These are phyloP conservation scores for Suillus cothurnatus DNA, from an alignment of 768 basidiomycete species.

Conservation along the genomic window DNA sequence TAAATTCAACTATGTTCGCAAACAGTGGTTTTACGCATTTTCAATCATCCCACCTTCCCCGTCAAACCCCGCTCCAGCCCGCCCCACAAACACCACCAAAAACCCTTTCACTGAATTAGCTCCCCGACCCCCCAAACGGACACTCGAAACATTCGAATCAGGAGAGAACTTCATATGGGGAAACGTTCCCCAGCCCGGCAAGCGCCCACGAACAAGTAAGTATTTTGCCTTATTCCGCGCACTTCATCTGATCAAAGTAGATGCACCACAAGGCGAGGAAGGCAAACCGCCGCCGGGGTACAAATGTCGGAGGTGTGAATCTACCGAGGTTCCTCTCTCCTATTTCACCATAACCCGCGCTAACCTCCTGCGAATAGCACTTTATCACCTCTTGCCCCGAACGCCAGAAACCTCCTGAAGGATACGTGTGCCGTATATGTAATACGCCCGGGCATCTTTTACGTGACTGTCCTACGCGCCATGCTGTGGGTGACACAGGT, in stretches of 20 bases:
- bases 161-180: constrained; percentile 75
- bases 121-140: constrained; percentile 52
- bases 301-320: constrained; percentile 77
- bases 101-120: constrained; percentile 64
- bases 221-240: neutral
- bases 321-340: constrained; percentile 57
- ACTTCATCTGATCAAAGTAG: constrained; percentile 13
- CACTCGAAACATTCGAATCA: constrained; percentile 44
- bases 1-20: neutral
- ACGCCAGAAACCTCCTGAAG: constrained; percentile 73
- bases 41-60: constrained; percentile 64
- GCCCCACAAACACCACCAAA: constrained; percentile 63
- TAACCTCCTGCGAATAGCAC: constrained; percentile 49
- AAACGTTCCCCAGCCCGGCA: constrained; percentile 54
- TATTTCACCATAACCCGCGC: constrained; percentile 3
- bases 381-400: constrained; percentile 78
- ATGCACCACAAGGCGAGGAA: constrained; percentile 39
- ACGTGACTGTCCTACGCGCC: constrained; percentile 83
- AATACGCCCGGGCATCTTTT: constrained; percentile 85
- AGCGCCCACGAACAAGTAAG: constrained; percentile 60
- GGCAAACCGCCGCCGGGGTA: constrained; percentile 71
- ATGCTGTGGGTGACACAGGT: constrained; percentile 80
- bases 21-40: constrained; percentile 98
- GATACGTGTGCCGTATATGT: constrained; percentile 88
- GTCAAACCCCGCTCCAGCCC: constrained; percentile 37